Conservation (phyloP, 1,139 yeast species). For the Yamadazyma trypodendri region DNA sequence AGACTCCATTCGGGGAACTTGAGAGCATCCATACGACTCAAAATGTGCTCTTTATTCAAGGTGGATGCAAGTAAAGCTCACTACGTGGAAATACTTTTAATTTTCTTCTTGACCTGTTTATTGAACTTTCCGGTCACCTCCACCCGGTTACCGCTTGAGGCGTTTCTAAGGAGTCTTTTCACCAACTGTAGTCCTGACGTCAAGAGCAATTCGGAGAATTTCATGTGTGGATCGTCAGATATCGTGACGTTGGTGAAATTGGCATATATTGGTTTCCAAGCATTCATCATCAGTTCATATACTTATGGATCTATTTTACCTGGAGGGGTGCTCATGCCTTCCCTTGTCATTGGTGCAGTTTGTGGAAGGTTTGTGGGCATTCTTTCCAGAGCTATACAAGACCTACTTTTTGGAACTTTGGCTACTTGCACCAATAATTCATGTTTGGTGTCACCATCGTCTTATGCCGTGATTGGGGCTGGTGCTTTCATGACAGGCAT, state of each 20-base stretch:
- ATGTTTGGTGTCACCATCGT: slow-evolving; percentile 55
- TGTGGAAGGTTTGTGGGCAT: slow-evolving; percentile 70
- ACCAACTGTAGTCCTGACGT: slow-evolving; percentile 52
- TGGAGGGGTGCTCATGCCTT: slow-evolving; percentile 68
- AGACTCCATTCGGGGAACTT: slow-evolving; percentile 20
- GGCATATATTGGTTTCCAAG: slow-evolving; percentile 47
- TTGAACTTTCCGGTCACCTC: slow-evolving; percentile 56
- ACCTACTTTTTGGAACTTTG: slow-evolving; percentile 38
- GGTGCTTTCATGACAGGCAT: slow-evolving; percentile 59
- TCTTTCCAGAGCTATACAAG: slow-evolving; percentile 51
- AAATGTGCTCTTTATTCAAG: slow-evolving; percentile 18
- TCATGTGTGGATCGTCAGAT: slow-evolving; percentile 36
- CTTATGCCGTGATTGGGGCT: slow-evolving; percentile 63
- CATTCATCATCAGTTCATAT: slow-evolving; percentile 51
- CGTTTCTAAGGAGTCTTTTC: slow-evolving; percentile 57
- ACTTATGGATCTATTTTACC: slow-evolving; percentile 67
- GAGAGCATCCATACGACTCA: slow-evolving; percentile 20
- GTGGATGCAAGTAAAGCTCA: slow-evolving; percentile 19
- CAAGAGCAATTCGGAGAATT: slow-evolving; percentile 25
- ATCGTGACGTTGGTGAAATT: slow-evolving; percentile 34
- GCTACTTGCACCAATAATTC: slow-evolving; percentile 53
- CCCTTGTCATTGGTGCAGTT: slow-evolving; percentile 67
- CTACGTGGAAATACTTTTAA: slow-evolving; percentile 46
- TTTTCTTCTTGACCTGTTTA: slow-evolving; percentile 52
- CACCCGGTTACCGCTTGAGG: slow-evolving; percentile 55